Conservation (phyloP, 306 rosid genomes). For the Corylus americana region DNA sequence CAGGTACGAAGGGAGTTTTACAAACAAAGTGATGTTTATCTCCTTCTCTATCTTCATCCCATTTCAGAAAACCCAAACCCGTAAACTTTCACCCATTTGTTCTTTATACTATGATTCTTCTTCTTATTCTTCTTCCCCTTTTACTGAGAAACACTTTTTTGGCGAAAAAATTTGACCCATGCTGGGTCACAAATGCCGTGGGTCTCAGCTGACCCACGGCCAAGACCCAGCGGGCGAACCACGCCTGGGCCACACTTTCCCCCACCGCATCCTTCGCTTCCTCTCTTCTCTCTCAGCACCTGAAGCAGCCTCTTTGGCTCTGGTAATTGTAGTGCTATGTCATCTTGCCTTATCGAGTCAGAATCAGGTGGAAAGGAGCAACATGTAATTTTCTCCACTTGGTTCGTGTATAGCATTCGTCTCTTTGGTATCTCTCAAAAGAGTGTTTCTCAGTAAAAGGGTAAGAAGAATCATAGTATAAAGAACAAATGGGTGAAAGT, state of each 20-base stretch:
- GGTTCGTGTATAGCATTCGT: conserved; percentile 60
- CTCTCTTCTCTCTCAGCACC: conserved; percentile 72
- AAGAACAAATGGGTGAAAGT: conserved; percentile 42
- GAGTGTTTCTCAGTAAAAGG: conserved; percentile 92
- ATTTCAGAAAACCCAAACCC: no score
- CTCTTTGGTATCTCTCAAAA: conserved; percentile 66
- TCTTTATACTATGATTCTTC: no score
- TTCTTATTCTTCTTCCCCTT: no score
- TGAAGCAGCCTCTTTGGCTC: conserved; percentile 77
- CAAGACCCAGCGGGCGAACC: no score
- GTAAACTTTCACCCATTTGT: no score
- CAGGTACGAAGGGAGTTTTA: no score
- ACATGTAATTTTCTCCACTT: conserved; percentile 3
- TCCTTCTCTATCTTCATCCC: no score
- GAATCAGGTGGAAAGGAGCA: conserved; percentile 41
- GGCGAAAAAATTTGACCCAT: no score
- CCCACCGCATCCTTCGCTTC: conserved; percentile 44
- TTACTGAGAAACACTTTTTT: no score
- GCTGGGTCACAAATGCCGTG: no score
- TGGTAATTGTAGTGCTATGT: conserved; percentile 80
- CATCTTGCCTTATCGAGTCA: conserved; percentile 53
- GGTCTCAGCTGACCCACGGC: no score
- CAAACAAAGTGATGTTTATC: no score
- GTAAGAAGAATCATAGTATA: conserved; percentile 49
- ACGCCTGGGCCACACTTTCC: conserved; percentile 55